A percentile compares a stretch with the other conserved stretches of the same genome.
Conservation (phyloP, 768 basidiomycete species). For the Rhodotorula diobovata region DNA sequence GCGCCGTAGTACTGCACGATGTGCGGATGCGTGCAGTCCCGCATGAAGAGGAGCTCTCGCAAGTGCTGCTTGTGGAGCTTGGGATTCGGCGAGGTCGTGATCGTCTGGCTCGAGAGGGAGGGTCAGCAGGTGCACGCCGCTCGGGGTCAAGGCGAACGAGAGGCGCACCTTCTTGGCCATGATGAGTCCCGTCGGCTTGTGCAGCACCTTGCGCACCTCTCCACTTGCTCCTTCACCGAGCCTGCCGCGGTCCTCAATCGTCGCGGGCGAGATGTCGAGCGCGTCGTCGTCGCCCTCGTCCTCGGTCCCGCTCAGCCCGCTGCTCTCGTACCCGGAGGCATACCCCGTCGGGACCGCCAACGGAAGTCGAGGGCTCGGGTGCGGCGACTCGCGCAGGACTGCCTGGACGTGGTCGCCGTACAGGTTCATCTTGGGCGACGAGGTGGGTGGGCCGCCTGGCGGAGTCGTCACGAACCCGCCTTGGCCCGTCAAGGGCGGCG, state of each 20-base stretch:
- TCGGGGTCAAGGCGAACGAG: no score
- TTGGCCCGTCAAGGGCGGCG: not conserved
- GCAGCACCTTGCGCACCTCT: slow-evolving; percentile 87
- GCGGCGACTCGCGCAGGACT: not conserved
- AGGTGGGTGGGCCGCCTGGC: no score
- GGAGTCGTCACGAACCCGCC: not conserved
- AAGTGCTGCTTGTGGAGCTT: slow-evolving; percentile 69
- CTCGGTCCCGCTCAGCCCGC: slow-evolving; percentile 7
- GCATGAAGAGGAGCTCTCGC: slow-evolving; percentile 85
- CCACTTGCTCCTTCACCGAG: slow-evolving; percentile 95
- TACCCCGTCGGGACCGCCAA: not conserved
- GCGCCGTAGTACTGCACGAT: slow-evolving; percentile 90
- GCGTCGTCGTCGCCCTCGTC: slow-evolving; percentile 7
- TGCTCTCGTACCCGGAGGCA: slow-evolving; percentile 8
- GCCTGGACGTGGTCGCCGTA: slow-evolving; percentile 21
- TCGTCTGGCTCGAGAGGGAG: slow-evolving; percentile 52
- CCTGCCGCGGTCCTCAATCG: slow-evolving; percentile 68
- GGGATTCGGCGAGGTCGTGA: slow-evolving; percentile 84
- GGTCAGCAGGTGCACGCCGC: no score
- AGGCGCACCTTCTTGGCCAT: slow-evolving; percentile 75
- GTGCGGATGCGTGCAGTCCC: slow-evolving; percentile 73
- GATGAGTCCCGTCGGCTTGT: slow-evolving; percentile 69
- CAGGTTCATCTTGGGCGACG: not conserved
- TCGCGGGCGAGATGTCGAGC: slow-evolving; percentile 38
- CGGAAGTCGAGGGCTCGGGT: not conserved